Evolutionary conservation across 306 rosid genomes (phyloP).

Genomic region (Quercus mongolica): DNA sequence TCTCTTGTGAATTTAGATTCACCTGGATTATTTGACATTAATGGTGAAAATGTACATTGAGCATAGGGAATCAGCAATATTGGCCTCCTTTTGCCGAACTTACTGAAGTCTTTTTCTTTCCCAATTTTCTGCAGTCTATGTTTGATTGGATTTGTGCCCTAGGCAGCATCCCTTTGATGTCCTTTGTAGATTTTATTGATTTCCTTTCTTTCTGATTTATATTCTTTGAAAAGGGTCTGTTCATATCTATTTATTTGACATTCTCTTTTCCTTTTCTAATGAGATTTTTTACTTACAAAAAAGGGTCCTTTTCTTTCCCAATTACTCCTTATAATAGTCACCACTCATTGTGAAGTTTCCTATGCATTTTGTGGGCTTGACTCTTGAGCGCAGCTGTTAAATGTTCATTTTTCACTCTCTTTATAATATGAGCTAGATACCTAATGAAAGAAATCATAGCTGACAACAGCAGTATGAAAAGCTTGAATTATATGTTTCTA

Average conservation of each 20-base stretch:
- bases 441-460: background rate
- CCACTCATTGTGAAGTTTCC: background rate
- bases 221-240: too few relatives aligned
- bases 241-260: too few relatives aligned
- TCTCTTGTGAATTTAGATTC: background rate
- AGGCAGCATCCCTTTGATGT: too few relatives aligned
- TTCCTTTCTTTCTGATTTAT: too few relatives aligned
- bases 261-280: too few relatives aligned
- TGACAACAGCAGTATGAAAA: background rate
- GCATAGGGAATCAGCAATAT: background rate
- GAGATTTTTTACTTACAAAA: too few relatives aligned
- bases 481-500: background rate
- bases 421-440: background rate
- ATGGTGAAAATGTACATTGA: background rate
- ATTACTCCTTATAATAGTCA: background rate
- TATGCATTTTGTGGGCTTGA: background rate
- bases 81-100: background rate
- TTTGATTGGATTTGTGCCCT: too few relatives aligned
- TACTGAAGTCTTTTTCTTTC: background rate
- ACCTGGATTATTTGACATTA: background rate
- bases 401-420: background rate
- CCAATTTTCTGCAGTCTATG: too few relatives aligned
- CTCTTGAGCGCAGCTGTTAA: background rate
- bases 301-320: background rate
- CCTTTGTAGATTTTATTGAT: too few relatives aligned